Conservation (phyloP, 805 yeast genomes). For the Saturnispora quitensis region DNA sequence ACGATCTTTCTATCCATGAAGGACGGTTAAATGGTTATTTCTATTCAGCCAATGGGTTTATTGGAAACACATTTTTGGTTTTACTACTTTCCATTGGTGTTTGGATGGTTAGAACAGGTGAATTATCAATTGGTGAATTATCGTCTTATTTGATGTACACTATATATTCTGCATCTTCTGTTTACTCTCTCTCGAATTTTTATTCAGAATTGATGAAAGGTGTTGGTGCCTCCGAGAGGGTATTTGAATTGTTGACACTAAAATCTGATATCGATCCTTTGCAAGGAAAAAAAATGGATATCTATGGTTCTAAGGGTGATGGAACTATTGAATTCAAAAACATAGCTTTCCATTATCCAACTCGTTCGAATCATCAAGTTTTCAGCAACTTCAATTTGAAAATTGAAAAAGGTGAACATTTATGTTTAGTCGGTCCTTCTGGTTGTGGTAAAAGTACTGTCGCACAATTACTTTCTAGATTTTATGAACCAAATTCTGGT, state of each 20-base stretch:
- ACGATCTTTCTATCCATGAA: conserved; percentile 63
- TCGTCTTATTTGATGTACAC: conserved; percentile 95
- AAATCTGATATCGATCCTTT: conserved; percentile 64
- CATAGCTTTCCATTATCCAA: conserved; percentile 72
- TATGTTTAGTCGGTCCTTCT: conserved; percentile 92
- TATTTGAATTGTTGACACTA: conserved; percentile 78
- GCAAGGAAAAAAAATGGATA: conserved; percentile 37
- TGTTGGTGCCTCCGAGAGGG: conserved; percentile 87
- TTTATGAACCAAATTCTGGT: conserved; percentile 73
- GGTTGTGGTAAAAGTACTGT: conserved; percentile 95
- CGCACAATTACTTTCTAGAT: conserved; percentile 67
- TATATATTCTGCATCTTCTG: conserved; percentile 86
- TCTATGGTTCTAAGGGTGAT: conserved; percentile 26
- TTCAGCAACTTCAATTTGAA: conserved; percentile 52
- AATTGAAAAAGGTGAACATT: conserved; percentile 73
- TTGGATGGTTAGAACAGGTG: conserved; percentile 67
- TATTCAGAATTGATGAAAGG: conserved; percentile 96
- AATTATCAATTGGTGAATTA: conserved; percentile 76
- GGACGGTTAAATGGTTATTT: conserved; percentile 71
- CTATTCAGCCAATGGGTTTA: conserved; percentile 69
- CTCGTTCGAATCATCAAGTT: conserved; percentile 62
- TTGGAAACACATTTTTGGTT: conserved; percentile 76
- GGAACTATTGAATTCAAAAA: conserved; percentile 56
- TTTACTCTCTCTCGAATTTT: conserved; percentile 83
- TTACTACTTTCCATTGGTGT: conserved; percentile 75